phyloP scores from a whole-genome alignment of 2,329 filamentous ascomycete genomes.

The Ceratocystis destructans region DNA sequence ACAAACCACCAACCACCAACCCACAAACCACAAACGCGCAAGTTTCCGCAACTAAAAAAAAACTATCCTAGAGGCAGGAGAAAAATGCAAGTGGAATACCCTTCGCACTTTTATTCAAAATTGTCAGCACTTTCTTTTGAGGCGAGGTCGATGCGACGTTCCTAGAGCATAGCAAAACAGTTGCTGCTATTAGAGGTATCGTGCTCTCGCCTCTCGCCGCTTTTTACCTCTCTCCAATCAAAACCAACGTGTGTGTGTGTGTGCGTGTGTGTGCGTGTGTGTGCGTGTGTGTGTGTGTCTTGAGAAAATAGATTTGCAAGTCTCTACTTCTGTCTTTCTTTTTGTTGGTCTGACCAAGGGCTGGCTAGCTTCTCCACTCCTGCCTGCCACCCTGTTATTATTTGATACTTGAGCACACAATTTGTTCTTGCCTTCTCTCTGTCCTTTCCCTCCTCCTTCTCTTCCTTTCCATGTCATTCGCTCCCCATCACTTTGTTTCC shows the following conservation, averaged over 20 bases:
- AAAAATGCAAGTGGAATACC: background rate
- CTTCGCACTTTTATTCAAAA: background rate
- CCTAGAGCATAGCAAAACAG: background rate
- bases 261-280: background rate
- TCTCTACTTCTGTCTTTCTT: background rate
- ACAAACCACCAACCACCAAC: background rate
- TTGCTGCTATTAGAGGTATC: background rate
- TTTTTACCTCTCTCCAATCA: background rate
- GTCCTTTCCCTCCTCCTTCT: background rate
- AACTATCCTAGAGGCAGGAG: no score
- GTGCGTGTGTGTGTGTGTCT: background rate
- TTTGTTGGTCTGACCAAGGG: background rate
- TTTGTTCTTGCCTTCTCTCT: background rate
- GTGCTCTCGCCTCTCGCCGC: background rate
- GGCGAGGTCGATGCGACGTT: background rate
- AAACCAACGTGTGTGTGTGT: background rate
- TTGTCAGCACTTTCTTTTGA: conserved; percentile 8
- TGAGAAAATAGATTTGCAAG: background rate
- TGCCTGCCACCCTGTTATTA: background rate
- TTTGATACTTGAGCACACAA: background rate
- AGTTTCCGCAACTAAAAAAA: background rate
- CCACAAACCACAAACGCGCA: background rate
- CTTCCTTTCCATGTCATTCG: background rate
- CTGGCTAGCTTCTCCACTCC: background rate
- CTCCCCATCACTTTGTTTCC: background rate